Conservation (phyloP, 139 green algal species). For the Medakamo hakoo region DNA sequence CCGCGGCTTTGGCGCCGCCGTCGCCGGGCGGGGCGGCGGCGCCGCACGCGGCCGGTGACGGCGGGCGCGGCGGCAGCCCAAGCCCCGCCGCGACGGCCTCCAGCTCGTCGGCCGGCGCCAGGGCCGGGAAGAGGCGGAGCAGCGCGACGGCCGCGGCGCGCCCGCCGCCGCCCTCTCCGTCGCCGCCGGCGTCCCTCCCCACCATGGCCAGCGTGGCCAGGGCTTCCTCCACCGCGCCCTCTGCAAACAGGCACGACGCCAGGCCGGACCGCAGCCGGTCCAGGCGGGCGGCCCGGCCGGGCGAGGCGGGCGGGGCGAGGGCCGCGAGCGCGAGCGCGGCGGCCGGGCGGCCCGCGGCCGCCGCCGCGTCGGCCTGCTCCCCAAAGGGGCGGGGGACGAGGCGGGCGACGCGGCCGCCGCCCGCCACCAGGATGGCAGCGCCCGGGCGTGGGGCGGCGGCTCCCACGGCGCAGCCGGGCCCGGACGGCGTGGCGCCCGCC, state of each 20-base stretch:
- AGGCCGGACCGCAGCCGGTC: neutral
- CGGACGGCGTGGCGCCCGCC: too few relatives aligned
- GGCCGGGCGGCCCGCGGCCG: too few relatives aligned
- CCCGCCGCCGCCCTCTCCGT: neutral
- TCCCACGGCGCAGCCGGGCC: too few relatives aligned
- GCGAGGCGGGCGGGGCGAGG: neutral
- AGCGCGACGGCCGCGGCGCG: neutral
- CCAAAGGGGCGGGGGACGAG: too few relatives aligned
- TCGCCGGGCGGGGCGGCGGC: too few relatives aligned
- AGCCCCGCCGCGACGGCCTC: neutral
- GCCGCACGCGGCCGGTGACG: too few relatives aligned
- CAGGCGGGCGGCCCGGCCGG: neutral
- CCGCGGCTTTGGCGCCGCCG: neutral
- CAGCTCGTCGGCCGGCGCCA: neutral
- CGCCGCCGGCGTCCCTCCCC: too few relatives aligned
- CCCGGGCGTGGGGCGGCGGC: neutral
- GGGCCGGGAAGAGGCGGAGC: neutral
- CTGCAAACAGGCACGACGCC: neutral
- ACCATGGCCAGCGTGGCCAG: neutral
- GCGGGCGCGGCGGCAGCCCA: too few relatives aligned
- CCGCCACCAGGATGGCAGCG: neutral
- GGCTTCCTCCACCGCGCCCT: neutral
- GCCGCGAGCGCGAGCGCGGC: neutral
- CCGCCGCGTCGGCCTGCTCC: neutral
- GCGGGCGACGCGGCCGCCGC: too few relatives aligned